Evolutionary conservation across 805 yeast species (phyloP).

Genomic region (Myxozyma sirexii): DNA sequence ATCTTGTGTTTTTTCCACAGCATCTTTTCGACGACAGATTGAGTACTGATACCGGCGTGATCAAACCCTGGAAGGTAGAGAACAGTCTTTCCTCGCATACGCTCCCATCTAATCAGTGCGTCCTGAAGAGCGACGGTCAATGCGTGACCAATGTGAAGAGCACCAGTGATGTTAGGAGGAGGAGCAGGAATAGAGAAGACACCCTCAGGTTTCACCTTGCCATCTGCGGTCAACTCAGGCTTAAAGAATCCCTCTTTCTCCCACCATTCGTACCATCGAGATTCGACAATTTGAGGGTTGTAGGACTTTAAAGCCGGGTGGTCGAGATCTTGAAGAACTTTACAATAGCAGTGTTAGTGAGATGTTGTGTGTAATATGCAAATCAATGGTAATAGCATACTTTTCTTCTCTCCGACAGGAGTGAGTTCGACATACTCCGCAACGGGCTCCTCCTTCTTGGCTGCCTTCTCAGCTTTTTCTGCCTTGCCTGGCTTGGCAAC

Average conservation of each 20-base stretch:
- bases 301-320: conserved; percentile 94
- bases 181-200: conserved; percentile 94
- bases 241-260: conserved; percentile 80
- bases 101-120: conserved; percentile 85
- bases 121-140: conserved; percentile 94
- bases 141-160: conserved; percentile 98
- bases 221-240: conserved; percentile 79
- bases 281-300: conserved; percentile 88
- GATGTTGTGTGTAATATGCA: background rate
- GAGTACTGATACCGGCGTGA: conserved; percentile 99
- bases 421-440: conserved; percentile 90
- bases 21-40: conserved; percentile 96
- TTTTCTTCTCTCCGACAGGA: conserved; percentile 85
- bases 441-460: conserved; percentile 65
- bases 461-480: conserved; percentile 49
- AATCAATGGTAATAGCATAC: conserved; percentile 3
- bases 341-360: background rate
- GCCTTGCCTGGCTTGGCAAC: conserved; percentile 51
- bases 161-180: conserved; percentile 99
- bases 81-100: conserved; percentile 96
- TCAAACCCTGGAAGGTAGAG: conserved; percentile 95
- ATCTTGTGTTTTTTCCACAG: conserved; percentile 83
- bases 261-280: conserved; percentile 99
- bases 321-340: conserved; percentile 73
- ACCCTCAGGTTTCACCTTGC: conserved; percentile 79